Evolutionary conservation across 768 basidiomycete species (phyloP), one percentile per base, ranked within the genome.

Genomic region (Mrakia gelida): DNA sequence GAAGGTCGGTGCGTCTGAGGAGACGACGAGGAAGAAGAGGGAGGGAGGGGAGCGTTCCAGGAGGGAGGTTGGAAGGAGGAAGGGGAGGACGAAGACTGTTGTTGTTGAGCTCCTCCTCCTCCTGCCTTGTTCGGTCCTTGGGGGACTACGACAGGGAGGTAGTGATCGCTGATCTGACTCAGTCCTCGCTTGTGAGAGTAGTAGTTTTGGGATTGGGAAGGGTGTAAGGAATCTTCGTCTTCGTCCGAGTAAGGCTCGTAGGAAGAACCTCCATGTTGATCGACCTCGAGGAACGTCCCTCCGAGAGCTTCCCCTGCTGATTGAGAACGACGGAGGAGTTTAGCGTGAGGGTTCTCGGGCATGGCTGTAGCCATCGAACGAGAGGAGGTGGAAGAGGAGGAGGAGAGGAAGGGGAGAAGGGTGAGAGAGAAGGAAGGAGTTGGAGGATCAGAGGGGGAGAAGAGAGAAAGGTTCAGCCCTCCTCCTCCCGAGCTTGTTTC

Each of bases 231-330:
- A 10, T 70, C 38, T 18, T 70, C 67, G 67, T 70, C 67, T 15
- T 70, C 67, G 67, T 70, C 67, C 18, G 67, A 70, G 67, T 70
- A 70, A 4, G 67, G 41, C 5, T 70, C 67, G 67, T 70, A 70
- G 32, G 65, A 67, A 16, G 34, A 34, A 0, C 65, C 32, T 26
- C 16, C 28, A 2, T 38, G 32, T 28, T 62, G 61, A 11, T 62
- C n/a, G 15, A 62, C 61, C 16, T 30, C 30, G 34, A 67, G 38
- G 11, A 38, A 11, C 5, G 32, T 1, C 18, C 65, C 65, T 18
- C 65, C 65, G 6, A 67, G 65, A 32, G 65, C 30, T 38, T 67
- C 65, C 5, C 65, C 65, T 8, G 65, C 65, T 18, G 65, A 67
- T 38, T 67, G 65, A 38, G 65, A 30, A 21, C 65, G 65, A 34